These are phyloP conservation scores for Aquilaria sinensis DNA, from an alignment of 345 rosid species.

Conservation along the genomic window DNA sequence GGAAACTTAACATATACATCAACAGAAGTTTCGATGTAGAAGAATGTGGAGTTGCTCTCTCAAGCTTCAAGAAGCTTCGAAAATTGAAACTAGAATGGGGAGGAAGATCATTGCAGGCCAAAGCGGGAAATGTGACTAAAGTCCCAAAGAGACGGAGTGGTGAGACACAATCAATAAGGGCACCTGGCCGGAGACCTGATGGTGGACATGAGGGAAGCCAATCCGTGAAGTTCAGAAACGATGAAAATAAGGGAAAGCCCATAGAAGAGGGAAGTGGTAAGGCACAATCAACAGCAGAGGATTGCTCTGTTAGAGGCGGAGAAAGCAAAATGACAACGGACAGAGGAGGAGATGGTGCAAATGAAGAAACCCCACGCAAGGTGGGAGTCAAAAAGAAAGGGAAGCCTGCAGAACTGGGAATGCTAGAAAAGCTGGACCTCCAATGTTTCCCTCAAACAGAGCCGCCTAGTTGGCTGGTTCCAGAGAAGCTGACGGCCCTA, in stretches of 20 bases:
- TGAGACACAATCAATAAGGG: background rate
- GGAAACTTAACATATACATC: constrained; percentile 35
- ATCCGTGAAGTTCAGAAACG: background rate
- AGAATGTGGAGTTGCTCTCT: background rate
- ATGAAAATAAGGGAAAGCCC: too few relatives aligned
- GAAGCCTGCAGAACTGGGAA: background rate
- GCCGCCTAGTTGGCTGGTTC: constrained; percentile 20
- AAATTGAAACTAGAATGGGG: constrained; percentile 40
- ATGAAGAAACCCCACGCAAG: background rate
- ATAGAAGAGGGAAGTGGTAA: too few relatives aligned
- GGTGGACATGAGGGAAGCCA: background rate
- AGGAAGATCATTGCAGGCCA: constrained; percentile 10
- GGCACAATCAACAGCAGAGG: too few relatives aligned
- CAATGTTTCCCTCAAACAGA: constrained; percentile 18
- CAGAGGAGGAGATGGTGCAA: too few relatives aligned
- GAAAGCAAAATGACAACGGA: background rate
- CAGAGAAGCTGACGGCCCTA: background rate
- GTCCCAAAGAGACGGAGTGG: background rate
- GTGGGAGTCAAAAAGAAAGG: background rate
- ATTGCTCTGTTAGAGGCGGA: too few relatives aligned
- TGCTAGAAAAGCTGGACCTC: constrained; percentile 34
- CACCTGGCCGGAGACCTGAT: background rate
- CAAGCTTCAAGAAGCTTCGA: background rate
- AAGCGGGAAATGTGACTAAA: background rate
- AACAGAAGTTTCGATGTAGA: background rate